These are phyloP conservation scores for Daedaleopsis sinensis DNA, from an alignment of 768 basidiomycete genomes.

Conservation along the genomic window DNA sequence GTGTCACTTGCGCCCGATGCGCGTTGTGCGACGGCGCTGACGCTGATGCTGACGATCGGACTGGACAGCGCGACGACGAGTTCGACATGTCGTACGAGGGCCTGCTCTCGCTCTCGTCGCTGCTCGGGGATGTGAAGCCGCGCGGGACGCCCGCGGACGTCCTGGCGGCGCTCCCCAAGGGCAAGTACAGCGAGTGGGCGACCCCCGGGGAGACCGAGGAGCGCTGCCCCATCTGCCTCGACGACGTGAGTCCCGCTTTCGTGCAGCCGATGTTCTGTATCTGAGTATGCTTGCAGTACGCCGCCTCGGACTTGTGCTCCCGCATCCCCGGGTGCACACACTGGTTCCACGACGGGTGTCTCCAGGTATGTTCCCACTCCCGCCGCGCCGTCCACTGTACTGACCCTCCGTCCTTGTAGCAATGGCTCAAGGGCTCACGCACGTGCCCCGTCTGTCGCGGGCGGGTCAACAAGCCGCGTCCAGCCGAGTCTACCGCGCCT, in stretches of 20 bases:
- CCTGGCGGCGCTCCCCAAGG: slow-evolving; percentile 60
- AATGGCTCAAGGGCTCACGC: slow-evolving; percentile 78
- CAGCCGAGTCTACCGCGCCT: background rate
- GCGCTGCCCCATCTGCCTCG: slow-evolving; percentile 83
- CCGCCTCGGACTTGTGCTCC: slow-evolving; percentile 58
- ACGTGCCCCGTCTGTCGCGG: slow-evolving; percentile 85
- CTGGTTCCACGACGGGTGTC: slow-evolving; percentile 79
- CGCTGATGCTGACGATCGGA: background rate
- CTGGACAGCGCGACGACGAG: slow-evolving; percentile 69
- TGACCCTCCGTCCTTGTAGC: slow-evolving; percentile 39
- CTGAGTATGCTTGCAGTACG: slow-evolving; percentile 54
- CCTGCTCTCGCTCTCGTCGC: slow-evolving; percentile 56
- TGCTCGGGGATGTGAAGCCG: slow-evolving; percentile 71
- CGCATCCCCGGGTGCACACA: slow-evolving; percentile 74
- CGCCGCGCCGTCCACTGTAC: slow-evolving; percentile 9
- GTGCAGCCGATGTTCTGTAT: background rate
- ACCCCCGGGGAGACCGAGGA: slow-evolving; percentile 61
- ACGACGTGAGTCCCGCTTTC: slow-evolving; percentile 61
- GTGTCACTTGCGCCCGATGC: slow-evolving; percentile 26
- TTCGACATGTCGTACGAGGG: slow-evolving; percentile 79
- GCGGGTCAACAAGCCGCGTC: slow-evolving; percentile 39
- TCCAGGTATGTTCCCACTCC: slow-evolving; percentile 53
- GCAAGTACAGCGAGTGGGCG: slow-evolving; percentile 69
- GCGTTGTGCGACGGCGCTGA: no score
- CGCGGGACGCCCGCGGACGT: slow-evolving; percentile 64